A percentile compares a stretch with the other conserved stretches of the same genome.
phyloP scores from a whole-genome alignment of 1,284 basidiomycete genomes.

The Pyrrhoderma noxium region DNA sequence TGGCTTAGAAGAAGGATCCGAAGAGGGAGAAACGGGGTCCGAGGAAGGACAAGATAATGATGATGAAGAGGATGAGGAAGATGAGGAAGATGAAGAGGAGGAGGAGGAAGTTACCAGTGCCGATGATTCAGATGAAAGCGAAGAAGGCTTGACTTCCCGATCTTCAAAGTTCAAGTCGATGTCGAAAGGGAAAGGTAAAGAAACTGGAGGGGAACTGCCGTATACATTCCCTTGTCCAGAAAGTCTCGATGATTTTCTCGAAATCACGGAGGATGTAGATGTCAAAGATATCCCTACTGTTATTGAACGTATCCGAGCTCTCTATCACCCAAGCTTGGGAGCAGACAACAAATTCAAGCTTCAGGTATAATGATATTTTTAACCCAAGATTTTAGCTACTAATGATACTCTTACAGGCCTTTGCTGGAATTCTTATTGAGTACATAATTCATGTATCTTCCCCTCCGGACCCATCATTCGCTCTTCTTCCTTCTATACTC shows the following conservation, averaged over 20 bases:
- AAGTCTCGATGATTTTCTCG: conserved; percentile 83
- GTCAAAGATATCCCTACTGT: conserved; percentile 76
- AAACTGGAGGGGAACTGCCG: conserved; percentile 58
- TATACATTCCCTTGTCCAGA: conserved; percentile 89
- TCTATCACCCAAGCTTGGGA: conserved; percentile 87
- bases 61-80: conserved; percentile 29
- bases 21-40: conserved; percentile 17
- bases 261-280: conserved; percentile 64
- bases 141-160: conserved; percentile 20
- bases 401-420: conserved; percentile 37
- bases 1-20: conserved; percentile 43
- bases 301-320: conserved; percentile 83
- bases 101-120: conserved; percentile 30
- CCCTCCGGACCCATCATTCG: conserved; percentile 52
- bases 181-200: conserved; percentile 19
- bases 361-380: conserved; percentile 47
- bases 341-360: conserved; percentile 90
- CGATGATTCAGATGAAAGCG: conserved; percentile 26
- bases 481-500: conserved; percentile 61
- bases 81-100: conserved; percentile 27
- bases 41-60: conserved; percentile 27
- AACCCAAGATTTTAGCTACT: conserved; percentile 7
- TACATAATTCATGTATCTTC: conserved; percentile 78
- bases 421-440: conserved; percentile 85
- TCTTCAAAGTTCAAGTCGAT: conserved; percentile 19